These are phyloP conservation scores for Plantago elongata DNA, from an alignment of 257 asterid genomes.

Conservation along the genomic window DNA sequence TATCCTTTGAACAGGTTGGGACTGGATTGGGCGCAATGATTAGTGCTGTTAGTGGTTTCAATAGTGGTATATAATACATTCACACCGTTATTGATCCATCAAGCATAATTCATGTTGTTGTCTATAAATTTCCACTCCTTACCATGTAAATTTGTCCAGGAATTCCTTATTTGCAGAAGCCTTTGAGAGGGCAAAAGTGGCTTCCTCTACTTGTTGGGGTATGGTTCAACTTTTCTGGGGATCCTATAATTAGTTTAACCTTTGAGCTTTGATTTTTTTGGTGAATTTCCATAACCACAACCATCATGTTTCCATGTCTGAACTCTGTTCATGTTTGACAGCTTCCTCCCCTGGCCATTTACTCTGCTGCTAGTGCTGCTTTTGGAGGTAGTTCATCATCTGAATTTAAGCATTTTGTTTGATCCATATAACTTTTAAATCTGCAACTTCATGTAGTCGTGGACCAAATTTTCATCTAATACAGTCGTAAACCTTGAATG, in stretches of 20 bases:
- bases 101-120: too few relatives aligned
- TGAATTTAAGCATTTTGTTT: background rate
- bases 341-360: slow-evolving; percentile 66
- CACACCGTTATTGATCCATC: too few relatives aligned
- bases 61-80: too few relatives aligned
- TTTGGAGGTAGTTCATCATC: slow-evolving; percentile 65
- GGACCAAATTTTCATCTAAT: background rate
- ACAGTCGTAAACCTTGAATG: too few relatives aligned
- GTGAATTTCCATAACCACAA: too few relatives aligned
- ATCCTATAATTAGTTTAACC: background rate
- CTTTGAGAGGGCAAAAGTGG: slow-evolving; percentile 70
- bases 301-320: too few relatives aligned
- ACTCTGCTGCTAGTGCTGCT: slow-evolving; percentile 78
- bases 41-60: too few relatives aligned
- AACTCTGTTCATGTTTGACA: slow-evolving; percentile 24
- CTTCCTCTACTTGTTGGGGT: slow-evolving; percentile 69
- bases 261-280: background rate
- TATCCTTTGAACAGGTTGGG: too few relatives aligned
- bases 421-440: slow-evolving; percentile 1
- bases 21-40: too few relatives aligned
- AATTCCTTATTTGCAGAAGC: slow-evolving; percentile 36
- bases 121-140: background rate
- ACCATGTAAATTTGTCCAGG: too few relatives aligned
- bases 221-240: slow-evolving; percentile 13
- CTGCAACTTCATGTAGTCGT: background rate